Evolutionary conservation across 441 rosid genomes (phyloP), one percentile per base, ranked within the genome.

Genomic region (Gossypium trilobum): DNA sequence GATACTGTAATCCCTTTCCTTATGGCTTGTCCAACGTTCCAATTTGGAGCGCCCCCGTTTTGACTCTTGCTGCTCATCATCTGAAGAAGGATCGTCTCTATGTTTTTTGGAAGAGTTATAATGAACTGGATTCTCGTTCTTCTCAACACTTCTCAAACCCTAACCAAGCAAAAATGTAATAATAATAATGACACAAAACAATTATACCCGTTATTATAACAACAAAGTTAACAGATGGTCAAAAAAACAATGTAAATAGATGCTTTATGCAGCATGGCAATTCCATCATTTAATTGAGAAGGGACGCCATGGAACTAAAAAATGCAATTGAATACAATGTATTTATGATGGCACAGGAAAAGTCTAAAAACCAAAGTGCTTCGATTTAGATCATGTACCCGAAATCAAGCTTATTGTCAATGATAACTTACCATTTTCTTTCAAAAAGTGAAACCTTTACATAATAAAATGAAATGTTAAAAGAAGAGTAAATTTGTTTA

Each of bases 1-100:
- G 57, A 88, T 75, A 71, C 75, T 78, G 81, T 75, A 89, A 80
- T 92, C 99, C 82, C 87, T 85, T 85, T 92, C 98, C 80, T 84
- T 88, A 63, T 95, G 97, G 89, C 96, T 93, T 0, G 91, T 84
- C 99, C 99, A 95, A 16, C 97, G 95, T 79, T 95, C 98, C 82
- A 91, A 74, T 83, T 91, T 91, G 20, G 98, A 88, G 63, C 95
- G 95, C 65, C 99, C 98, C 79, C 90, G 86, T 81, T 82, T 88
- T 29, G 89, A 86, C 75, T 89, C 91, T 65, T 79, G 88, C 64
- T 79, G 91, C 77, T 95, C 97, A 52, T 95, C 97, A 50, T 90
- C 98, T 2, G 93, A 83, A 46, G 90, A 87, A 79, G 81, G 85
- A 71, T 85, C 89, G 72, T 88, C 91, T 79, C 74, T 88, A 58